Conservation (phyloP, 1,284 basidiomycete species). For the Pterula multifida region DNA sequence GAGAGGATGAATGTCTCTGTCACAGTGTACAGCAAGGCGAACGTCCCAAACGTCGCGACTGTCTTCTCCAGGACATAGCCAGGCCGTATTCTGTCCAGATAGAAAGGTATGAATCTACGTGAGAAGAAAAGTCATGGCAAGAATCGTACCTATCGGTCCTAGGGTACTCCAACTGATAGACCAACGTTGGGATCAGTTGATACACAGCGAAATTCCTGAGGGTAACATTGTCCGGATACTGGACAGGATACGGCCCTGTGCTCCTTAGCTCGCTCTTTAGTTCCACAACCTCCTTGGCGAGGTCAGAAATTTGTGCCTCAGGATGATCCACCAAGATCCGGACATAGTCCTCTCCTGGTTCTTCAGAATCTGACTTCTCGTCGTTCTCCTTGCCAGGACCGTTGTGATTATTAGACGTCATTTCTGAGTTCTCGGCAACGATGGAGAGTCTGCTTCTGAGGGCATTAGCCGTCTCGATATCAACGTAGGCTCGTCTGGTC, state of each 20-base stretch:
- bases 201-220: slow-evolving; percentile 82
- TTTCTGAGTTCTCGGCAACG: slow-evolving; percentile 16
- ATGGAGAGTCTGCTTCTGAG: slow-evolving; percentile 42
- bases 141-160: slow-evolving; percentile 61
- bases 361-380: slow-evolving; percentile 26
- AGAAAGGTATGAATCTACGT: slow-evolving; percentile 4
- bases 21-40: slow-evolving; percentile 83
- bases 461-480: slow-evolving; percentile 35
- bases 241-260: slow-evolving; percentile 49
- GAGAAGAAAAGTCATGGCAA: neutral
- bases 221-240: slow-evolving; percentile 83
- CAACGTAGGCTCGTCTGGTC: slow-evolving; percentile 35
- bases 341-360: too few relatives aligned
- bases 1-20: slow-evolving; percentile 93
- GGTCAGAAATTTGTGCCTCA: slow-evolving; percentile 48
- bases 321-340: slow-evolving; percentile 66
- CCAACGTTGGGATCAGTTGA: slow-evolving; percentile 83
- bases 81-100: slow-evolving; percentile 60
- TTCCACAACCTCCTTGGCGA: slow-evolving; percentile 71
- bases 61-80: slow-evolving; percentile 93
- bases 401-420: slow-evolving; percentile 7
- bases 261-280: slow-evolving; percentile 71
- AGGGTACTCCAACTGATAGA: slow-evolving; percentile 96
- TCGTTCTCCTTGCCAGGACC: slow-evolving; percentile 10
- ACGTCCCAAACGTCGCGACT: slow-evolving; percentile 91